These are phyloP conservation scores for Mycena olivaceomarginata DNA, from an alignment of 768 basidiomycete species.

Conservation along the genomic window DNA sequence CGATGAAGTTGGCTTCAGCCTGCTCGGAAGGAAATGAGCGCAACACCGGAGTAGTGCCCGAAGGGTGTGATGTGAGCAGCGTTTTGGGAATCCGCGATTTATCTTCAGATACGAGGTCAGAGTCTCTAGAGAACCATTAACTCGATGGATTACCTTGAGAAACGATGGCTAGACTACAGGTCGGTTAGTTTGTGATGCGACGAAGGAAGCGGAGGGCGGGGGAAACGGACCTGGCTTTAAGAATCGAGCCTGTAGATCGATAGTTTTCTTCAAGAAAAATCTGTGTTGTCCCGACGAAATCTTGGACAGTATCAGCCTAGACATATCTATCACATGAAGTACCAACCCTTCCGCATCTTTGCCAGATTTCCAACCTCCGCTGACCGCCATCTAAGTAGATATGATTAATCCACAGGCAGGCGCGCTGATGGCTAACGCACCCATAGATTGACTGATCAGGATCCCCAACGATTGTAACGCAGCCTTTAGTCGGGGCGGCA, in stretches of 20 bases:
- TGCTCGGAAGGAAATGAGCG: conserved; percentile 71
- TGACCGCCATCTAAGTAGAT: conserved; percentile 87
- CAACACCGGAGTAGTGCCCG: conserved; percentile 77
- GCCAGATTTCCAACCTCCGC: conserved; percentile 85
- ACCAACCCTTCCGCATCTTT: conserved; percentile 79
- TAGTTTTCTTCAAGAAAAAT: conserved; percentile 92
- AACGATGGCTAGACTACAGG: conserved; percentile 83
- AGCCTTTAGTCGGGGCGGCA: conserved; percentile 64
- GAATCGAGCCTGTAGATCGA: conserved; percentile 86
- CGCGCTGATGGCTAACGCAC: conserved; percentile 11
- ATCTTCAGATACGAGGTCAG: conserved; percentile 64
- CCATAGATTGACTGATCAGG: conserved; percentile 87
- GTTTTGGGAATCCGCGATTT: conserved; percentile 85
- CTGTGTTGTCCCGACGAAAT: conserved; percentile 79
- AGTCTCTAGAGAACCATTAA: neutral
- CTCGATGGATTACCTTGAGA: conserved; percentile 76
- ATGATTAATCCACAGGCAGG: neutral
- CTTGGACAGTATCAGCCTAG: conserved; percentile 56
- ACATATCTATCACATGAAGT: too few species aligned
- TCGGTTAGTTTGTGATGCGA: neutral
- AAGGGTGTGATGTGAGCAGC: conserved; percentile 80
- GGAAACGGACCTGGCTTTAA: conserved; percentile 65
- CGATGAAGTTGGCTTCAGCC: conserved; percentile 83
- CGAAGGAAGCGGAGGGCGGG: neutral
- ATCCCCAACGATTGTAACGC: conserved; percentile 91